Evolutionary conservation across 306 rosid species (phyloP).

Genomic region (Inga leiocalycina): DNA sequence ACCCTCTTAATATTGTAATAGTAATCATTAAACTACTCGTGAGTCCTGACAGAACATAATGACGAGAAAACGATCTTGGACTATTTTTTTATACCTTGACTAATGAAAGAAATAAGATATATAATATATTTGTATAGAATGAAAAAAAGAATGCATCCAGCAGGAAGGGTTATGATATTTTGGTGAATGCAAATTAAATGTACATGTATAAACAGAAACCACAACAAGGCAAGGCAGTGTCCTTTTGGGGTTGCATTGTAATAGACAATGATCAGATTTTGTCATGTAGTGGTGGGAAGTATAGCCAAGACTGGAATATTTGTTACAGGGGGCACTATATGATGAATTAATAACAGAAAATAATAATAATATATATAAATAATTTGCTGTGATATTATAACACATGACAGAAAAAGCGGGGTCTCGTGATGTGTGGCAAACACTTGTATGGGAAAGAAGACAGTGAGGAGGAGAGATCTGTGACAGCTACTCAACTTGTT

Average conservation of each 20-base stretch:
- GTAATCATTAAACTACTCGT: too few species aligned
- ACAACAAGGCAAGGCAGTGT: constrained; percentile 1
- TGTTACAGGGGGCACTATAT: background rate
- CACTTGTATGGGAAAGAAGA: background rate
- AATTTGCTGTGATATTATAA: constrained; percentile 12
- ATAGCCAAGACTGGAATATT: constrained; percentile 13
- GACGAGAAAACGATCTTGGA: too few species aligned
- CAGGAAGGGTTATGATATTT: background rate
- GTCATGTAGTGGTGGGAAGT: background rate
- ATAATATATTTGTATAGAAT: too few species aligned
- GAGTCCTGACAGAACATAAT: too few species aligned
- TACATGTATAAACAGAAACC: background rate
- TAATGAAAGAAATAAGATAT: too few species aligned
- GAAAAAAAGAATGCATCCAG: too few species aligned
- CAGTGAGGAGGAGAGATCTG: background rate
- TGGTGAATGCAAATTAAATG: background rate
- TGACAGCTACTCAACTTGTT: constrained; percentile 4
- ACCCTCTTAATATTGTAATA: too few species aligned
- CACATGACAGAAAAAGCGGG: background rate
- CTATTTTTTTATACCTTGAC: too few species aligned
- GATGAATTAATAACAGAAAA: background rate
- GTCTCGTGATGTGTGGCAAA: background rate
- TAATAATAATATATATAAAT: background rate
- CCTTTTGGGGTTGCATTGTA: background rate
- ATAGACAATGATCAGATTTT: constrained; percentile 12